Base-by-base conservation (phyloP, 1,284 basidiomycete genomes). In the Phenoliferia sp. region DNA sequence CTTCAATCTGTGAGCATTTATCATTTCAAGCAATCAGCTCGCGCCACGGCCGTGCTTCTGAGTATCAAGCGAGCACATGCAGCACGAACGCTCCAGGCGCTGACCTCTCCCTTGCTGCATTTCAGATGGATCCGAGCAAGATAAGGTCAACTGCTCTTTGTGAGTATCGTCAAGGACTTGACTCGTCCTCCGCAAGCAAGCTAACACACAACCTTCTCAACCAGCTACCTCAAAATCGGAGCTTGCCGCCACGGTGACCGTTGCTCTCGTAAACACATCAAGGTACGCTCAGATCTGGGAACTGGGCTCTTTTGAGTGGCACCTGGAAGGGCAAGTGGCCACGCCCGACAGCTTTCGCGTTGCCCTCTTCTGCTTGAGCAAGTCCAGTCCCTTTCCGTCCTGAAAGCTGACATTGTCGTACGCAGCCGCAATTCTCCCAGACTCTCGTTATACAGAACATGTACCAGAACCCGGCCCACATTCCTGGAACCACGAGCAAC, bases 371-470 rank as follows among this genome's bases (percentile, higher is more conserved):
- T n/a, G n/a, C n/a, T n/a, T n/a, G n/a, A n/a, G n/a, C n/a, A n/a
- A n/a, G n/a, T n/a, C n/a, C n/a, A n/a, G n/a, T n/a, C n/a, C n/a
- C n/a, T n/a, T n/a, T n/a, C n/a, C n/a, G n/a, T n/a, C n/a, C n/a
- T n/a, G n/a, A n/a, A n/a, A n/a, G n/a, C n/a, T n/a, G n/a, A n/a
- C n/a, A n/a, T n/a, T n/a, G n/a, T n/a, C n/a, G n/a, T n/a, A n/a
- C 48, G 9, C 89, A 90, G 76, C 96, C 96, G 1, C 90, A 92
- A 3, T 98, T 95, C 81, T 97, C 94, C 2, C 94, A 97, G 77
- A 99, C 96, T 2, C 94, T 99, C 54, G 85, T 99, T 29, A 85
- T 99, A 26, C 65, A 94, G n/a, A 99, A 99, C 77, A 94, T 99
- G 61, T 99, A 98, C 80, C 94, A 98, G 80, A 99, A 99, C 80